These are phyloP conservation scores for Vigna mungo DNA, from an alignment of 306 rosid genomes.

Conservation along the genomic window DNA sequence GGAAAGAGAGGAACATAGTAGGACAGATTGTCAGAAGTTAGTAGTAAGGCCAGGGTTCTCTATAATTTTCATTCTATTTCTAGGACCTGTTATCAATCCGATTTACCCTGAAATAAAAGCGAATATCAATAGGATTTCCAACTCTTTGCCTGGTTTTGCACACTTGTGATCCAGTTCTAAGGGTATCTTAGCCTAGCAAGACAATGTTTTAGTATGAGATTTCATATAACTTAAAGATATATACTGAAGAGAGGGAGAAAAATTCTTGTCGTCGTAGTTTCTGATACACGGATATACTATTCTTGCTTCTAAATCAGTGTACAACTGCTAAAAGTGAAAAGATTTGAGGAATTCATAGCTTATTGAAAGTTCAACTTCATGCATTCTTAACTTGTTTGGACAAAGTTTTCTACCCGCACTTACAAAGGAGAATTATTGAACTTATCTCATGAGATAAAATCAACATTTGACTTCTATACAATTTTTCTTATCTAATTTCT, in stretches of 20 bases:
- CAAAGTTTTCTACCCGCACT: too few relatives aligned
- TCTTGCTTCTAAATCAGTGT: too few relatives aligned
- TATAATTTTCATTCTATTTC: not conserved
- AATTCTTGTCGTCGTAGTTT: not conserved
- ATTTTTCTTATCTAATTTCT: too few relatives aligned
- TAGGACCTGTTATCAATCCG: not conserved
- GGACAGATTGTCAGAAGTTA: not conserved
- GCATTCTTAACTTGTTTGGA: too few relatives aligned
- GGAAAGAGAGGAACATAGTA: not conserved
- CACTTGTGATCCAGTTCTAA: not conserved
- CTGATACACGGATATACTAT: too few relatives aligned
- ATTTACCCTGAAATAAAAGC: not conserved
- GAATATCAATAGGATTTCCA: not conserved
- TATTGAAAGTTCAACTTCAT: too few relatives aligned
- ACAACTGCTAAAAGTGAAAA: too few relatives aligned
- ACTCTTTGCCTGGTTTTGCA: not conserved
- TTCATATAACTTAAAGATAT: not conserved
- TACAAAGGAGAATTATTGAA: too few relatives aligned
- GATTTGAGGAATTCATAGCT: too few relatives aligned
- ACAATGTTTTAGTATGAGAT: not conserved
- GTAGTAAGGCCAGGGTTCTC: not conserved
- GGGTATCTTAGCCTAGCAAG: not conserved
- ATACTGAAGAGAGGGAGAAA: not conserved
- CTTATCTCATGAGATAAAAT: too few relatives aligned
- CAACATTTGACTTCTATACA: too few relatives aligned